Evolutionary conservation across 2,329 filamentous ascomycete genomes (phyloP).

Genomic region (Fusarium sp.): DNA sequence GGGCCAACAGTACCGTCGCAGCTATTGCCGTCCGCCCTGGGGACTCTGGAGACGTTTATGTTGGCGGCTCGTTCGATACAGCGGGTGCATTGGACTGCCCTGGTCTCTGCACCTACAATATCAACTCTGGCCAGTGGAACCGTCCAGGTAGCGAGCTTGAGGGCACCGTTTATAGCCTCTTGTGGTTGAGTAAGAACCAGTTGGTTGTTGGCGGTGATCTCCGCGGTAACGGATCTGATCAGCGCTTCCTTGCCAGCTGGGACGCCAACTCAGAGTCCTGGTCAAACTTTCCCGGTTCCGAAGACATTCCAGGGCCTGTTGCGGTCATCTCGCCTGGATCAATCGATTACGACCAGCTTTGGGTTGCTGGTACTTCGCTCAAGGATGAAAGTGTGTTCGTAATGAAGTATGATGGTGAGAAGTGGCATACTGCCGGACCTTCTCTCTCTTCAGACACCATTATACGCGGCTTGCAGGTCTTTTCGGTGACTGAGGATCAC

Average conservation of each 20-base stretch:
- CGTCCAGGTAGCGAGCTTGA: conserved; percentile 76
- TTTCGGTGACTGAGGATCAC: conserved; percentile 76
- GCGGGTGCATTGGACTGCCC: conserved; percentile 86
- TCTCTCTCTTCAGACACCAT: conserved; percentile 71
- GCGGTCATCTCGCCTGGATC: conserved; percentile 80
- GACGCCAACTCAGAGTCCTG: conserved; percentile 74
- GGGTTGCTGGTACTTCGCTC: conserved; percentile 77
- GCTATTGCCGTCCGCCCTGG: conserved; percentile 75
- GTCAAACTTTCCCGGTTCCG: conserved; percentile 68
- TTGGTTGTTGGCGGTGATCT: conserved; percentile 84
- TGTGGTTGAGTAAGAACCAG: conserved; percentile 77
- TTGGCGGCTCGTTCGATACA: conserved; percentile 84
- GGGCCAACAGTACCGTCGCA: conserved; percentile 76
- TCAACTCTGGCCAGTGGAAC: conserved; percentile 77
- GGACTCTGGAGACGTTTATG: conserved; percentile 77
- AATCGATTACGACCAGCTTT: conserved; percentile 76
- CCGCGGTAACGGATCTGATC: conserved; percentile 68
- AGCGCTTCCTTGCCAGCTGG: conserved; percentile 76
- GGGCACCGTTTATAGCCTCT: conserved; percentile 75
- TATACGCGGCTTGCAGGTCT: conserved; percentile 83
- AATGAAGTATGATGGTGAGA: conserved; percentile 80
- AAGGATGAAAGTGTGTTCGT: conserved; percentile 77
- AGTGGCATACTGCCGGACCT: conserved; percentile 73
- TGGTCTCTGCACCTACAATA: conserved; percentile 82
- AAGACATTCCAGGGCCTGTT: conserved; percentile 80